Conservation (phyloP, 2,329 filamentous ascomycete species). For the Cladosporium sp. region DNA sequence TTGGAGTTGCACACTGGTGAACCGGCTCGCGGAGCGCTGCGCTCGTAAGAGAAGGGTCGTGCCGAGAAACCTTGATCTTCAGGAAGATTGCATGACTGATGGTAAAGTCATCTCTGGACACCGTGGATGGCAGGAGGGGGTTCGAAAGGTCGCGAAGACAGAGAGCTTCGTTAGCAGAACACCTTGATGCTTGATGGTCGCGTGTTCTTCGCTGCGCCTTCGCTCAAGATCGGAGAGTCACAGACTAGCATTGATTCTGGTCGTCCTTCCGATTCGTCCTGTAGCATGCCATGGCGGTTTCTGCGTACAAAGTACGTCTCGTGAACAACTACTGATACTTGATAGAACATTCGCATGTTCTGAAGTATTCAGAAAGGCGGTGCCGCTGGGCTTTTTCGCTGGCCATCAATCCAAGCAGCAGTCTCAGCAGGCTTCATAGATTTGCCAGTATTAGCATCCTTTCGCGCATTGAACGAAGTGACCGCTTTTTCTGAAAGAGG, state of each 20-base stretch:
- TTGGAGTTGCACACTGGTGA: neutral
- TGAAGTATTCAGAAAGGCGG: constrained; percentile 3
- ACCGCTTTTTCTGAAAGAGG: constrained; percentile 10
- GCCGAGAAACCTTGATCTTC: neutral
- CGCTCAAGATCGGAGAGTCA: neutral
- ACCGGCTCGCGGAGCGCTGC: neutral
- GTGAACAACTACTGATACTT: neutral
- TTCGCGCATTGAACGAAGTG: neutral
- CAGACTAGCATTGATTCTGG: neutral
- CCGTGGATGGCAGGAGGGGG: neutral
- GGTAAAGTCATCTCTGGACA: neutral
- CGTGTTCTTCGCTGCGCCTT: neutral
- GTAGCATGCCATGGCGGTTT: neutral
- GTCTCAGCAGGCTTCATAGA: constrained; percentile 1
- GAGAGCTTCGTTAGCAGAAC: neutral
- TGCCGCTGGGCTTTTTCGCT: neutral
- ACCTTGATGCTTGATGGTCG: neutral
- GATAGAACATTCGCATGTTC: neutral
- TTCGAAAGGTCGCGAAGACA: neutral
- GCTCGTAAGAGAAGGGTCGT: neutral
- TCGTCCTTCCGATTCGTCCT: neutral
- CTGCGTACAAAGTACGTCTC: neutral
- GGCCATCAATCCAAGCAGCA: constrained; percentile 5
- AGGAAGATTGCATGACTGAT: neutral
- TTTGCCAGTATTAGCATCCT: neutral